These are phyloP conservation scores for Carex scoparia DNA, from an alignment of 176 grass and related monocot genomes.

Conservation along the genomic window DNA sequence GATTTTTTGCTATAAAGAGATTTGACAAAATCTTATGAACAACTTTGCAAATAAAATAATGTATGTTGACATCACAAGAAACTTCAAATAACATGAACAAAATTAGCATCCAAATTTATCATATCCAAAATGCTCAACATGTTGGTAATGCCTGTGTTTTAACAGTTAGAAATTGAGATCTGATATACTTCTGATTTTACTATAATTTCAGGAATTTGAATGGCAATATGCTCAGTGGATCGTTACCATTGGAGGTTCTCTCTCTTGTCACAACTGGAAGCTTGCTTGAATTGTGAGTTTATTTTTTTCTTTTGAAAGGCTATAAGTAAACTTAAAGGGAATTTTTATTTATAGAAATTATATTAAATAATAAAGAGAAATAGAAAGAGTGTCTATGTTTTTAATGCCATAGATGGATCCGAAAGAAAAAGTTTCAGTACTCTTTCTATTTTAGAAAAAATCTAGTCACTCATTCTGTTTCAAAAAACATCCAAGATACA, in stretches of 20 bases:
- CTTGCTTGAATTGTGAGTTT: slow-evolving; percentile 23
- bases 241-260: slow-evolving; percentile 16
- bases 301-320: background rate
- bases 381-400: too few species aligned
- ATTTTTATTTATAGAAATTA: too few species aligned
- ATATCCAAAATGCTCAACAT: background rate
- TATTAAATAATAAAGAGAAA: too few species aligned
- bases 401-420: too few species aligned
- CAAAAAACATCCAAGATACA: too few species aligned
- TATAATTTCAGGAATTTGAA: slow-evolving; percentile 13
- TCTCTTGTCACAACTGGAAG: slow-evolving; percentile 24
- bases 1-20: background rate
- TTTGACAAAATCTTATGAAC: background rate
- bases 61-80: background rate
- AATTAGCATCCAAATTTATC: background rate
- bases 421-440: too few species aligned
- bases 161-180: background rate
- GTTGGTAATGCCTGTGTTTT: background rate
- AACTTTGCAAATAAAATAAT: background rate
- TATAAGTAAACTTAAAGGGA: background rate
- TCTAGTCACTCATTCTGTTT: too few species aligned
- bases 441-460: too few species aligned
- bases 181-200: background rate
- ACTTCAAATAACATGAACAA: background rate
- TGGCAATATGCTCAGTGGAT: background rate